These are phyloP conservation scores for Leccinum sublutescens DNA, from an alignment of 768 basidiomycete genomes.

Conservation along the genomic window DNA sequence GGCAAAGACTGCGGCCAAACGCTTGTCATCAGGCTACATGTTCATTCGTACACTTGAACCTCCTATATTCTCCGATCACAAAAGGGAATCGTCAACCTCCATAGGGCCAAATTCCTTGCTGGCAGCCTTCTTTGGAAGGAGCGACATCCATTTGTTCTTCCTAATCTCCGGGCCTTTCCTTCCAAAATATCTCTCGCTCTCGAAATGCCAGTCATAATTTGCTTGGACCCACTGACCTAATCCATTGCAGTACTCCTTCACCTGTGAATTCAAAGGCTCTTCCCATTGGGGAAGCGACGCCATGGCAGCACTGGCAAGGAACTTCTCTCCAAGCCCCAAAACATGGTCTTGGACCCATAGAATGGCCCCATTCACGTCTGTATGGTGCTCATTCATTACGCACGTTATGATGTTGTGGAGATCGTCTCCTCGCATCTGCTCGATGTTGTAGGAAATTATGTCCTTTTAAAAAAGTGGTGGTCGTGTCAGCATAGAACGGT, in stretches of 20 bases:
- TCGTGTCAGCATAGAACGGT: background rate
- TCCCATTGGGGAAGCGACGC: background rate
- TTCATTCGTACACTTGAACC: no score
- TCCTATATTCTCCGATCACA: background rate
- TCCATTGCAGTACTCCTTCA: background rate
- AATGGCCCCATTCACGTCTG: background rate
- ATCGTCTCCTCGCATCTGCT: background rate
- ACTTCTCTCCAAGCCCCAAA: background rate
- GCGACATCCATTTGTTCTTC: background rate
- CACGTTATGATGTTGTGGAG: background rate
- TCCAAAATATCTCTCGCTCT: background rate
- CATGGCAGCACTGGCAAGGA: background rate
- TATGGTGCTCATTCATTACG: background rate
- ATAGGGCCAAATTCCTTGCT: background rate
- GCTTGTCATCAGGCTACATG: no score
- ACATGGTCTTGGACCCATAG: background rate
- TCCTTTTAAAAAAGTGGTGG: background rate
- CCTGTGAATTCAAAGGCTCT: background rate
- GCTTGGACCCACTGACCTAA: background rate
- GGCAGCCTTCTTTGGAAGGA: background rate
- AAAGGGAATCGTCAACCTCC: background rate
- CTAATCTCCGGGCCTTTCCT: background rate
- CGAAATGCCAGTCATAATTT: background rate
- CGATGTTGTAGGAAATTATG: background rate
- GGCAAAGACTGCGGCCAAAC: no score